Base-by-base conservation (phyloP, 768 basidiomycete species). In the Dentipellis sp. region DNA sequence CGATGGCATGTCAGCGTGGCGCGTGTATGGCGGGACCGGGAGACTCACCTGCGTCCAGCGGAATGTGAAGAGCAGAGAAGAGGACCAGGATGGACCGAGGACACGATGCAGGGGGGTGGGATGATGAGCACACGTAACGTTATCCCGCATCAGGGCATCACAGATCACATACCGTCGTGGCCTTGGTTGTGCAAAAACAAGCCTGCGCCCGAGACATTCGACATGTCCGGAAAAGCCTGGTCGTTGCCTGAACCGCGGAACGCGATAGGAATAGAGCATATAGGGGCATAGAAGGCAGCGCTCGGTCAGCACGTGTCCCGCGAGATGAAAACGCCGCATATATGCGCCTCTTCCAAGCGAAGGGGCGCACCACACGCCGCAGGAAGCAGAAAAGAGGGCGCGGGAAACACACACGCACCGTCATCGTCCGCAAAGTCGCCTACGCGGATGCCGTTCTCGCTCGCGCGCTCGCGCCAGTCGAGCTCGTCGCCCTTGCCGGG, bases 391-490 rank as follows among this genome's bases (percentile, higher is more conserved):
- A 29, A 29, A 22, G 17, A 45, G 48, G 38, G 54, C 55, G n/a
- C 12, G n/a, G 19, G 14, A 23, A 14, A 22, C 22, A 47, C 38
- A 49, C 49, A 53, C 60, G 56, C 59, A 78, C 78, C 70, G 61
- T 81, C 79, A 58, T 85, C 84, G 17, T 76, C 73, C 49, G 67
- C 69, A 57, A 68, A 71, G 73, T 69, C 23, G 79, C 72, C 52
- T 29, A 86, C 83, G 67, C 78, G 84, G 57, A 88, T 87, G 45
- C 84, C 85, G 59, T 87, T 82, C 61, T 86, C 83, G 56, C 73
- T 81, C 52, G 86, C 84, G 51, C 86, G 75, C 34, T 78, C 82
- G 55, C 87, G 77, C 88, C 88, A 90, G 65, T 80, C 39, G 82
- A 77, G 65, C 85, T 29, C 29, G 54, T 68, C 67, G 39, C 74